These are phyloP conservation scores for Amylocarpus encephaloides DNA, from an alignment of 2,329 filamentous ascomycete species.

Conservation along the genomic window DNA sequence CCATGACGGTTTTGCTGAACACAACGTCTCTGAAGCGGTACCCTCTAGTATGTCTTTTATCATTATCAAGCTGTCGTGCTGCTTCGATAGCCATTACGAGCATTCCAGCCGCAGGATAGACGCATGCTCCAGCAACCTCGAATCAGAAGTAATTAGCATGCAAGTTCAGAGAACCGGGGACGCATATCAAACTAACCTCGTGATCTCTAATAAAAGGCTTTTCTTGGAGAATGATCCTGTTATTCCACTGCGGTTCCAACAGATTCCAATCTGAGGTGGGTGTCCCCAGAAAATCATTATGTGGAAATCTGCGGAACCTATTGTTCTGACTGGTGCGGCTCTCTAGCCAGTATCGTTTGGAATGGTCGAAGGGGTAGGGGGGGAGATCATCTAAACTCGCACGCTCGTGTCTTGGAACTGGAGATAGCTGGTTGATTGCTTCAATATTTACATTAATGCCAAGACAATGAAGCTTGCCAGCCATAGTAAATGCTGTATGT, in stretches of 20 bases:
- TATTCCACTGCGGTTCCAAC: constrained; percentile 25
- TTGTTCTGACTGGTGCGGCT: constrained; percentile 40
- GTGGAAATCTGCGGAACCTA: constrained; percentile 39
- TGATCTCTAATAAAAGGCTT: no score
- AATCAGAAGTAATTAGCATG: neutral
- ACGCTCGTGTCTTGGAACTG: neutral
- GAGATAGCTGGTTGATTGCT: neutral
- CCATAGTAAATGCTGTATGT: neutral
- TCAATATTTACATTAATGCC: neutral
- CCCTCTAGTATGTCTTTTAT: no score
- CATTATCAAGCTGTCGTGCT: constrained; percentile 2
- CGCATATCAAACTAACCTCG: no score
- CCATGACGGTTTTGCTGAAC: no score
- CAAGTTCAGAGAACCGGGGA: no score
- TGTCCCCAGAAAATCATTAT: constrained; percentile 32
- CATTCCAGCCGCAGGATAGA: constrained; percentile 30
- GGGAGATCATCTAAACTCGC: constrained; percentile 39
- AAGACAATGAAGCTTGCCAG: neutral
- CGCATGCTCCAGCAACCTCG: constrained; percentile 2
- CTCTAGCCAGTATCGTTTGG: constrained; percentile 45
- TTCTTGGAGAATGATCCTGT: constrained; percentile 1
- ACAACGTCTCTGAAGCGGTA: no score
- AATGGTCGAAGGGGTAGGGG: constrained; percentile 47
- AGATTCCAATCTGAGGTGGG: constrained; percentile 13
- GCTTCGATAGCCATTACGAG: constrained; percentile 30